A percentile compares a stretch with the other conserved stretches of the same genome.
Conservation (phyloP, 2,329 filamentous ascomycete species). For the Xylaria sp. region DNA sequence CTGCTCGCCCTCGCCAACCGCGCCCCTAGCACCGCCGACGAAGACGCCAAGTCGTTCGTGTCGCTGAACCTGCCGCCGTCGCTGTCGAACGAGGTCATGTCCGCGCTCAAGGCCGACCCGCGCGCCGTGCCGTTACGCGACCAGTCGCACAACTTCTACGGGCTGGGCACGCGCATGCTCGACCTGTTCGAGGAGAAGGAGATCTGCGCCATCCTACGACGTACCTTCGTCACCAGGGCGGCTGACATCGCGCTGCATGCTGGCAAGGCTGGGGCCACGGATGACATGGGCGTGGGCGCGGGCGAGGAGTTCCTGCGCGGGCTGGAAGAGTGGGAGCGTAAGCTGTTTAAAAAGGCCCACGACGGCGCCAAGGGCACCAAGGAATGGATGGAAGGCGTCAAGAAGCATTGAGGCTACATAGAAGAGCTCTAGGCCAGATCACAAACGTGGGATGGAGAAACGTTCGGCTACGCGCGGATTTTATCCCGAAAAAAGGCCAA, state of each 20-base stretch:
- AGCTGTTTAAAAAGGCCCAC: slow-evolving; percentile 77
- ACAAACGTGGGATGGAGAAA: background rate
- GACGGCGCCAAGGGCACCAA: slow-evolving; percentile 75
- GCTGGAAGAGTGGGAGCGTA: slow-evolving; percentile 88
- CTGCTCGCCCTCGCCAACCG: slow-evolving; percentile 81
- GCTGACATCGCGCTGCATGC: slow-evolving; percentile 89
- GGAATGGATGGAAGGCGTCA: slow-evolving; percentile 74
- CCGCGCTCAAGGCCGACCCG: slow-evolving; percentile 90
- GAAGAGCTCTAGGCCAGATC: background rate
- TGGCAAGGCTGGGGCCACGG: slow-evolving; percentile 79
- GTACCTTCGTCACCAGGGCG: slow-evolving; percentile 84
- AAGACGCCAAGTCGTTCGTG: slow-evolving; percentile 67
- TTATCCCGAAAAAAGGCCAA: background rate
- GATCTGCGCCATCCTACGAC: slow-evolving; percentile 77
- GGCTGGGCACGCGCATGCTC: slow-evolving; percentile 83
- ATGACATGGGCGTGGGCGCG: slow-evolving; percentile 62
- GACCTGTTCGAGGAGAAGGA: slow-evolving; percentile 86
- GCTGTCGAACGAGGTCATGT: slow-evolving; percentile 81
- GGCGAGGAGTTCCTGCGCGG: slow-evolving; percentile 85
- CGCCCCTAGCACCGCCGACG: slow-evolving; percentile 49
- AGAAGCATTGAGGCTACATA: slow-evolving; percentile 50
- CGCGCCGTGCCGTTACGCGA: slow-evolving; percentile 84
- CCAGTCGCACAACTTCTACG: slow-evolving; percentile 88
- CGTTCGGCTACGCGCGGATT: background rate
- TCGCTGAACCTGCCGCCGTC: slow-evolving; percentile 84